A percentile compares a stretch with the other conserved stretches of the same genome.
Evolutionary conservation across 257 asterid species (phyloP).

Genomic region (Solanum virginianum): DNA sequence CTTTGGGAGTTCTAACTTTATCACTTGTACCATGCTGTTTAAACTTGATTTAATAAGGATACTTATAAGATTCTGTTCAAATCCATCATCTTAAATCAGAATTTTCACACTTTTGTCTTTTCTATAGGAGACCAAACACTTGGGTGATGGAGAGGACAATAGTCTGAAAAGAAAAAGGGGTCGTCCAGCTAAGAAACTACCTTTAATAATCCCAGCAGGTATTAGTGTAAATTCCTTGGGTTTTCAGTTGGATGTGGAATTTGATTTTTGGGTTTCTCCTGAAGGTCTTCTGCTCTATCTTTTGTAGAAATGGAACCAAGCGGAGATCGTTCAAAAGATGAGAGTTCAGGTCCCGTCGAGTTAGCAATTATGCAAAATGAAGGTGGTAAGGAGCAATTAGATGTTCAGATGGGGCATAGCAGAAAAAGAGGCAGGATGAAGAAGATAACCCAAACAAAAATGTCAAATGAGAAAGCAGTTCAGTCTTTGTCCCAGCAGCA

Average conservation of each 20-base stretch:
- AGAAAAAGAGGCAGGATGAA: conserved; percentile 5
- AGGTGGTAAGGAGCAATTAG: conserved; percentile 3
- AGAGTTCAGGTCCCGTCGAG: conserved; percentile 5
- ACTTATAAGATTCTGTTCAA: background rate
- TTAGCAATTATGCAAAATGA: background rate
- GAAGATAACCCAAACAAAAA: conserved; percentile 1
- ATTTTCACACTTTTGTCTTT: background rate
- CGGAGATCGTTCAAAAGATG: conserved; percentile 13
- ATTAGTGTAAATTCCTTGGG: background rate
- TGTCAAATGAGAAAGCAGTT: conserved; percentile 12
- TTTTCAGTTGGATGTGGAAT: background rate
- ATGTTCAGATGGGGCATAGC: conserved; percentile 8
- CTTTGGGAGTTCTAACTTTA: background rate
- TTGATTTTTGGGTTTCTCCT: conserved; percentile 6
- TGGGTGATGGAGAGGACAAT: conserved; percentile 9
- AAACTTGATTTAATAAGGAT: background rate
- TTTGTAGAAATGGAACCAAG: background rate
- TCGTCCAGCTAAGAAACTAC: conserved; percentile 28
- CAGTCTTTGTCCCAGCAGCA: conserved; percentile 16
- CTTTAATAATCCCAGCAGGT: conserved; percentile 25
- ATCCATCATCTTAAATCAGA: background rate
- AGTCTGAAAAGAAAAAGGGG: conserved; percentile 34
- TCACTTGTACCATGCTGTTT: background rate
- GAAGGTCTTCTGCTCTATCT: background rate
- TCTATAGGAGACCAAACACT: conserved; percentile 25